These are phyloP conservation scores for Verticillium nubilum DNA, from an alignment of 2,329 filamentous ascomycete genomes.

Conservation along the genomic window DNA sequence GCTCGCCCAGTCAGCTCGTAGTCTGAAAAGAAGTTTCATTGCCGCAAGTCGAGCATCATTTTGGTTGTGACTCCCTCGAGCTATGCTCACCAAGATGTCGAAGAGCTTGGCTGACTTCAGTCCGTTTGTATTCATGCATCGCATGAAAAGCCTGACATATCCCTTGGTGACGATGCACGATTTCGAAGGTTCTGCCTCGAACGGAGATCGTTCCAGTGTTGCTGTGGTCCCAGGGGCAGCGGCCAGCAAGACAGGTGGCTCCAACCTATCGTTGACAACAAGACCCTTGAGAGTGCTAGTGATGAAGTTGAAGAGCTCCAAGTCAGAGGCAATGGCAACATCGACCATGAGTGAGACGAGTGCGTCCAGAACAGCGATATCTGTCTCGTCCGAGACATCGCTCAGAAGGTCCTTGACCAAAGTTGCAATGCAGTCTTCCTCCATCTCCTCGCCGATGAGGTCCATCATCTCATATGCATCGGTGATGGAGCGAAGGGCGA, in stretches of 20 bases:
- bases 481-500: constrained; percentile 55
- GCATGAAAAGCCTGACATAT: constrained; percentile 71
- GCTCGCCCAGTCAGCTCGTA: constrained; percentile 77
- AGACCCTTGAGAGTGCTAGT: constrained; percentile 46
- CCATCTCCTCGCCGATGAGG: constrained; percentile 48
- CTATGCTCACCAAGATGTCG: constrained; percentile 58
- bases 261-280: constrained; percentile 41
- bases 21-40: constrained; percentile 73
- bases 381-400: constrained; percentile 56
- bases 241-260: constrained; percentile 31
- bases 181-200: constrained; percentile 40
- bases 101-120: constrained; percentile 60
- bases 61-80: constrained; percentile 53
- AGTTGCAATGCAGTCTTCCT: constrained; percentile 50
- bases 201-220: constrained; percentile 13
- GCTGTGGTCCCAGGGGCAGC: constrained; percentile 17
- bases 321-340: constrained; percentile 55
- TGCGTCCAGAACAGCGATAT: constrained; percentile 59
- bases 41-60: constrained; percentile 66
- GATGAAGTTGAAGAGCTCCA: constrained; percentile 54
- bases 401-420: constrained; percentile 58
- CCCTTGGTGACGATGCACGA: constrained; percentile 68
- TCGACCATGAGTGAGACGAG: constrained; percentile 60
- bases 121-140: constrained; percentile 61
- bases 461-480: constrained; percentile 55